Percentiles rank a stretch among this genome's conserved stretches.
Conservation (phyloP, 805 yeast species). For the Suhomyces vadensis region DNA sequence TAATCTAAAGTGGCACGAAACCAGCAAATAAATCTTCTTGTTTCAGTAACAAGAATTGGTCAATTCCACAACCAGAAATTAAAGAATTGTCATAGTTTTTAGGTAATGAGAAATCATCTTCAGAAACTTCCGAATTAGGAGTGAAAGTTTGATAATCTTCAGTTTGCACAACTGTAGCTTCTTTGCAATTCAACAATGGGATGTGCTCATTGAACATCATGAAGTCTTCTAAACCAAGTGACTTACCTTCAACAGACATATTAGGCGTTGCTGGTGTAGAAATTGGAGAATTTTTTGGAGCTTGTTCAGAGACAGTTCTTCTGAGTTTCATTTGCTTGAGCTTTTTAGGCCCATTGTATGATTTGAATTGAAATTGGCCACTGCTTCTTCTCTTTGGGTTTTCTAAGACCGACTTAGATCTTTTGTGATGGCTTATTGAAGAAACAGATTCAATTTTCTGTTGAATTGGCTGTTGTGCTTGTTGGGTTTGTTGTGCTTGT, state of each 20-base stretch:
- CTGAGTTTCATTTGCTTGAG: conserved; percentile 21
- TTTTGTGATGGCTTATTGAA: conserved; percentile 17
- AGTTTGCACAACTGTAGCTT: conserved; percentile 10
- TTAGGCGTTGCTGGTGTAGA: conserved; percentile 9
- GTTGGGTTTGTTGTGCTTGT: conserved; percentile 17
- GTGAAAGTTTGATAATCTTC: conserved; percentile 16
- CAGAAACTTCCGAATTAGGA: conserved; percentile 26
- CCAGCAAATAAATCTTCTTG: conserved; percentile 31
- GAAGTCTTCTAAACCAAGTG: conserved; percentile 28
- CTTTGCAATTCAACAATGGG: conserved; percentile 9
- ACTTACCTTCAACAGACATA: conserved; percentile 3
- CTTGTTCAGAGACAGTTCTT: conserved; percentile 26
- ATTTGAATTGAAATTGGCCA: conserved; percentile 28
- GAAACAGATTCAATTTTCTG: conserved; percentile 6
- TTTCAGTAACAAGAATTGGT: conserved; percentile 23
- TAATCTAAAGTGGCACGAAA: conserved; percentile 17
- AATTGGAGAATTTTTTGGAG: conserved; percentile 2
- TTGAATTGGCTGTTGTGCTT: conserved; percentile 7
- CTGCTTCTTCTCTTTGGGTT: conserved; percentile 20
- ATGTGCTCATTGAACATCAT: conserved; percentile 30
- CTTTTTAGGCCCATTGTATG: conserved; percentile 31
- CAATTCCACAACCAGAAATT: conserved; percentile 19
- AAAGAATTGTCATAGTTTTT: conserved; percentile 17
- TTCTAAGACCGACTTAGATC: conserved; percentile 28
- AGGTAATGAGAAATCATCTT: conserved; percentile 17